Conservation (phyloP, 352 stramenopile genomes). For the Pythium vanterpoolii region DNA sequence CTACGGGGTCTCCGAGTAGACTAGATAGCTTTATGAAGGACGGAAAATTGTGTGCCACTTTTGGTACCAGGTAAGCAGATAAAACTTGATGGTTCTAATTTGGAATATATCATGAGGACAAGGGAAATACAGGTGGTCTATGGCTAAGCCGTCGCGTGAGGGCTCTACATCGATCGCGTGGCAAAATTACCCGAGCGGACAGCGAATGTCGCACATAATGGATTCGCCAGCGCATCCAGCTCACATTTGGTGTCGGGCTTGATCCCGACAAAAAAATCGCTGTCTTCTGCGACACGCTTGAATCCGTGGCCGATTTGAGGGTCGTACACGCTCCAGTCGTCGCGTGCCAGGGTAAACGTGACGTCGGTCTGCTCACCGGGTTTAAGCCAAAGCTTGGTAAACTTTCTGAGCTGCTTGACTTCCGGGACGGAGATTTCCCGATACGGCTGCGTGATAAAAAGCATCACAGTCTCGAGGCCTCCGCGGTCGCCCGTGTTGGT, state of each 20-base stretch:
- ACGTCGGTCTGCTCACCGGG: conserved; percentile 14
- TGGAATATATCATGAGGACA: too few species aligned
- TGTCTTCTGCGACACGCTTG: conserved; percentile 39
- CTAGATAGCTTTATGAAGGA: background rate
- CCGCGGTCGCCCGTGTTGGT: conserved; percentile 21
- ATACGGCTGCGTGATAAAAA: conserved; percentile 30
- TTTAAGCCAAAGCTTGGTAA: conserved; percentile 55
- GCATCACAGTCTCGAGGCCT: conserved; percentile 32
- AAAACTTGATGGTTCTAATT: too few species aligned
- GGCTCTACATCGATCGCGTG: background rate
- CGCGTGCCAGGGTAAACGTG: conserved; percentile 19
- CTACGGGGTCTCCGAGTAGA: conserved; percentile 10
- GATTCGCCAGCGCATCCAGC: conserved; percentile 13
- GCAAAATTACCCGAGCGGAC: background rate
- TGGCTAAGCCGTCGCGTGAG: background rate
- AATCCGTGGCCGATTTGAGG: conserved; percentile 56
- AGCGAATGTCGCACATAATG: conserved; percentile 37
- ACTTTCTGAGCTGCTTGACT: conserved; percentile 81
- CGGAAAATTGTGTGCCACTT: background rate
- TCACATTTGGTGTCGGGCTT: conserved; percentile 54
- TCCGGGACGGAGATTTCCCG: conserved; percentile 63
- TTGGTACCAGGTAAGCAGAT: background rate
- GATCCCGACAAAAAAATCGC: conserved; percentile 52
- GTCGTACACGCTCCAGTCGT: conserved; percentile 45
- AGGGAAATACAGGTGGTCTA: background rate